Conservation (phyloP, 257 asterid genomes). For the Verbascum thapsus region DNA sequence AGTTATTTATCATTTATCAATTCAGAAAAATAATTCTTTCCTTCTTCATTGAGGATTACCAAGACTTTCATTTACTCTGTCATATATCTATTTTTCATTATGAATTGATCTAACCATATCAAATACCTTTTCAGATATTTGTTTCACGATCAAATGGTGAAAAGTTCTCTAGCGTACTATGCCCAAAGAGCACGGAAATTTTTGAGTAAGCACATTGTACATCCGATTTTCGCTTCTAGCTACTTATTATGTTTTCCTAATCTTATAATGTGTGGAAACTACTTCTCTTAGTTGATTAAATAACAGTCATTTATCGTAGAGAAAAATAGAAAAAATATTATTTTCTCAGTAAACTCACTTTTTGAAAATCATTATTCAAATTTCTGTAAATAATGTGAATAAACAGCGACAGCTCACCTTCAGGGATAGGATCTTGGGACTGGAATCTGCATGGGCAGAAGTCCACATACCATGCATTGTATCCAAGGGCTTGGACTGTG, state of each 20-base stretch:
- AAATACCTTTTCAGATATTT: conserved; percentile 63
- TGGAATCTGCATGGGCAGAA: conserved; percentile 75
- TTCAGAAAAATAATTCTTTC: background rate
- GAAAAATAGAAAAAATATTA: conserved; percentile 2
- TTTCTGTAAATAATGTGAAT: conserved; percentile 38
- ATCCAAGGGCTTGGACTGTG: conserved; percentile 98
- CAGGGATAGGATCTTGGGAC: conserved; percentile 97
- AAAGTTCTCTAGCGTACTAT: conserved; percentile 74
- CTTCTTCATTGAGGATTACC: background rate
- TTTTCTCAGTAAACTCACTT: background rate
- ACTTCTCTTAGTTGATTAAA: conserved; percentile 6
- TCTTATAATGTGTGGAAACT: conserved; percentile 16
- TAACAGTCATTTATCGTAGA: background rate
- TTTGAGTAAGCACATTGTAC: conserved; percentile 48
- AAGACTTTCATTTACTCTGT: background rate
- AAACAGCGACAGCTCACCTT: conserved; percentile 67
- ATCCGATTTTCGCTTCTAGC: conserved; percentile 14
- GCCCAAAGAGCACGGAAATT: conserved; percentile 60
- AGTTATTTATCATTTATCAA: background rate
- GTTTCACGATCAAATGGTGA: conserved; percentile 77
- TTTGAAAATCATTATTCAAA: conserved; percentile 8
- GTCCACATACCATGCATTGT: conserved; percentile 91
- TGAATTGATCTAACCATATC: conserved; percentile 12
- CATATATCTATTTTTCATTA: conserved; percentile 12
- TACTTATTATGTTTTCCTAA: conserved; percentile 12